Conservation (phyloP, 495 filamentous ascomycete species). For the Cercophora samala region DNA sequence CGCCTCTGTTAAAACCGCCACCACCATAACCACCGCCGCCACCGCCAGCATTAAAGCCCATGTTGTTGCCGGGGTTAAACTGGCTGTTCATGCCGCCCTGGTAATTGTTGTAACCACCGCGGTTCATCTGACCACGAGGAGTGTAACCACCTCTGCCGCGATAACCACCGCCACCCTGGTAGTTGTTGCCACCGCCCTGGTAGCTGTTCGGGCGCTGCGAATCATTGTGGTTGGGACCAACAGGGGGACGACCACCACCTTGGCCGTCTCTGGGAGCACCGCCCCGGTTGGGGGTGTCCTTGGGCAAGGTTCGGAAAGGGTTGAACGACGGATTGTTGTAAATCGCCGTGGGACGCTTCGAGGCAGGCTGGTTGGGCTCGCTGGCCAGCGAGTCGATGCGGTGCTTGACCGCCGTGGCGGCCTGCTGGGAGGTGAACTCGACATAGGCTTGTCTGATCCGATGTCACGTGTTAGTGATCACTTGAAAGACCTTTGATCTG, state of each 20-base stretch:
- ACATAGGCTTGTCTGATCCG: slow-evolving; percentile 78
- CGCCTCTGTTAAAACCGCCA: slow-evolving; percentile 55
- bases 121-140: slow-evolving; percentile 27
- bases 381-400: slow-evolving; percentile 63
- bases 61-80: slow-evolving; percentile 34
- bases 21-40: slow-evolving; percentile 59
- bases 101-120: slow-evolving; percentile 48
- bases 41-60: slow-evolving; percentile 61
- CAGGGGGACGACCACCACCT: slow-evolving; percentile 35
- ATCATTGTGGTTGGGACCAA: slow-evolving; percentile 28
- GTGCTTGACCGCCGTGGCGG: slow-evolving; percentile 80
- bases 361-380: slow-evolving; percentile 37
- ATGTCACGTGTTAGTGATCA: background rate
- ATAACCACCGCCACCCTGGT: slow-evolving; percentile 31
- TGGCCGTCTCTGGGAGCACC: slow-evolving; percentile 50
- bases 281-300: slow-evolving; percentile 78
- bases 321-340: slow-evolving; percentile 77
- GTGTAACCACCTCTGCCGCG: slow-evolving; percentile 41
- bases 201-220: slow-evolving; percentile 30
- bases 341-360: slow-evolving; percentile 68
- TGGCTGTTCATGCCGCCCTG: slow-evolving; percentile 36
- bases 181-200: slow-evolving; percentile 41
- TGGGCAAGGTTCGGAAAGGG: slow-evolving; percentile 87
- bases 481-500: background rate
- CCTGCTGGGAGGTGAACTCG: slow-evolving; percentile 79